These are phyloP conservation scores for Citrus medica DNA, from an alignment of 345 rosid species.

Conservation along the genomic window DNA sequence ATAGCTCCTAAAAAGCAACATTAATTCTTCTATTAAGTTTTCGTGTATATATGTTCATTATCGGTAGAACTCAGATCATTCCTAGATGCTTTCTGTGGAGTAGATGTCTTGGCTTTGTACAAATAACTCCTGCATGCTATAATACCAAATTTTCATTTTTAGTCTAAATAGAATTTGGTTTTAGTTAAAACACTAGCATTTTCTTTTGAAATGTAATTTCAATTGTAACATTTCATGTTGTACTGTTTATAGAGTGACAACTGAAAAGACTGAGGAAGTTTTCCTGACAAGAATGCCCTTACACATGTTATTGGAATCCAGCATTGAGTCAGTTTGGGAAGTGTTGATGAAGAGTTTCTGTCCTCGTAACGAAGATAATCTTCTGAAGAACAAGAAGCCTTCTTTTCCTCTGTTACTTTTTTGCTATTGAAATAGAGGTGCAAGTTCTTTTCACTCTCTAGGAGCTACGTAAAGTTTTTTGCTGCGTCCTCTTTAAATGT, in stretches of 20 bases:
- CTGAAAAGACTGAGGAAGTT: slow-evolving; percentile 11
- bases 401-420: slow-evolving; percentile 5
- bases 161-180: not conserved
- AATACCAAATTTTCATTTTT: not conserved
- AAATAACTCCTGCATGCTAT: not conserved
- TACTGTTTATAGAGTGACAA: not conserved
- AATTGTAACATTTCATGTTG: slow-evolving; percentile 3
- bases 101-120: not conserved
- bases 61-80: not conserved
- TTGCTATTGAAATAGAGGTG: slow-evolving; percentile 20
- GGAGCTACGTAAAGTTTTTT: slow-evolving; percentile 1
- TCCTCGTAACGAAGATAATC: slow-evolving; percentile 18
- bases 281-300: slow-evolving; percentile 26
- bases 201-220: not conserved
- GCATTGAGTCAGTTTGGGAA: slow-evolving; percentile 21
- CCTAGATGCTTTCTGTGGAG: not conserved
- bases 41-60: not conserved
- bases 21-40: not conserved
- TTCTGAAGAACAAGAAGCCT: slow-evolving; percentile 17
- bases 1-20: not conserved
- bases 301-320: slow-evolving; percentile 9
- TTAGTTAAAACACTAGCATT: not conserved
- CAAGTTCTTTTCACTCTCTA: not conserved
- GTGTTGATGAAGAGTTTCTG: slow-evolving; percentile 16
- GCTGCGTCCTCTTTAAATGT: slow-evolving; percentile 31